Conservation (phyloP, 1,284 basidiomycete species). For the Salmacisia buchloeana region DNA sequence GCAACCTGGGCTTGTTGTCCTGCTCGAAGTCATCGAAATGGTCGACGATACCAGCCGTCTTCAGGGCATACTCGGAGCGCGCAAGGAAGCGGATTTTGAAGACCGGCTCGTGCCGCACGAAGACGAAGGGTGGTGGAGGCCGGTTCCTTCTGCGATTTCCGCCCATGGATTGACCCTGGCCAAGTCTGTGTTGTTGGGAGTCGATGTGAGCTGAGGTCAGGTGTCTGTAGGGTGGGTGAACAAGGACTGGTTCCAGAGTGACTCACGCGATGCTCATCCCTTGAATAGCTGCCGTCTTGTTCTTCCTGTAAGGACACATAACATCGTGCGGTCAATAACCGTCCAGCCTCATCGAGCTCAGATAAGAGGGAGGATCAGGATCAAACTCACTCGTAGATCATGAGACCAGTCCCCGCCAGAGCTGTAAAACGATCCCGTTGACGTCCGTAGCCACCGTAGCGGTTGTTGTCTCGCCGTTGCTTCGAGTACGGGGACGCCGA, state of each 20-base stretch:
- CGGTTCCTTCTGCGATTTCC: not conserved
- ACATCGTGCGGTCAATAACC: not conserved
- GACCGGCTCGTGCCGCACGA: not conserved
- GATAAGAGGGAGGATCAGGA: not conserved
- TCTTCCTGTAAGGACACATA: not conserved
- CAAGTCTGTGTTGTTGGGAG: no score
- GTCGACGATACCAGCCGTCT: not conserved
- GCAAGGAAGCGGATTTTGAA: slow-evolving; percentile 1
- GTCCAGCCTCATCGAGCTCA: not conserved
- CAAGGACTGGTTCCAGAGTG: not conserved
- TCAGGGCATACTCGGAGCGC: not conserved
- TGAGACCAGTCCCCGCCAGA: not conserved
- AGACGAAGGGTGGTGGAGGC: not conserved
- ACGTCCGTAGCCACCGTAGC: not conserved
- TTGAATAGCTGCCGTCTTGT: not conserved
- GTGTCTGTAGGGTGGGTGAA: no score
- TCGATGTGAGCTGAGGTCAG: no score
- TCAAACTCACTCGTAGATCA: not conserved
- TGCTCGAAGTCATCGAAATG: not conserved
- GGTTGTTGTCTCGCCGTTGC: not conserved
- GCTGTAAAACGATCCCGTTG: not conserved
- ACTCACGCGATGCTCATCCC: not conserved
- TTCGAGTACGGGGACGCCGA: not conserved
- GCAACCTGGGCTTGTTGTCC: no score
- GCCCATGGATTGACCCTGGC: not conserved